Base-by-base conservation (phyloP, 805 yeast genomes). In the Candida arabinofermentans region DNA sequence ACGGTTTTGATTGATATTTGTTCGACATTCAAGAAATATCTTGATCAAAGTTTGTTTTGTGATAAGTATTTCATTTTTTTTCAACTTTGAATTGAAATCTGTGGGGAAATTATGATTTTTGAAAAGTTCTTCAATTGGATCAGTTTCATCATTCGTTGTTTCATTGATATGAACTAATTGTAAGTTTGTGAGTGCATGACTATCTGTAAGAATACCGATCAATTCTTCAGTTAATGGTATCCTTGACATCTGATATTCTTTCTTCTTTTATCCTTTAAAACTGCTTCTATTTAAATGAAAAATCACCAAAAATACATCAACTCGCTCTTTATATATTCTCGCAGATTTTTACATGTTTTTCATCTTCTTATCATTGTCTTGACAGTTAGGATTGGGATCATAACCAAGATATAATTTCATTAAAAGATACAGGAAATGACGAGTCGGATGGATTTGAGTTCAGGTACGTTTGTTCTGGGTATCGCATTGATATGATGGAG, bases 21-120 rank as follows among this genome's bases (percentile, higher is more conserved):
- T 22, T 24, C 44, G 48, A 23, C 55, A 49, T 21, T 50, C 58
- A 1, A 46, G 35, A 38, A 57, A 60, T 2, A 51, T 43, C 17
- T 36, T n/a, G 1, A 34, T 35, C n/a, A 53, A 27, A 2, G 36
- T 29, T 13, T 41, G 13, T 22, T 54, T 53, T 1, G 41, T 22
- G 18, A n/a, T n/a, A 13, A 10, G 16, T 3, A 8, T n/a, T 10
- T 21, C 24, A 8, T 21, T 8, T 33, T 33, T 14, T 13, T 21
- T 33, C 26, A 17, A 31, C 6, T 19, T 17, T 10, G 17, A n/a
- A 13, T 33, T 33, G 17, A 5, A 22, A 21, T n/a, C 24, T 3
- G 7, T 3, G 14, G 17, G 24, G 24, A 21, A 13, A 8, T 13
- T 26, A n/a, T 26, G 29, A 13, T 16, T 13, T 26, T 26, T 26